phyloP scores from a whole-genome alignment of 306 rosid genomes.

The Acacia acuminata region DNA sequence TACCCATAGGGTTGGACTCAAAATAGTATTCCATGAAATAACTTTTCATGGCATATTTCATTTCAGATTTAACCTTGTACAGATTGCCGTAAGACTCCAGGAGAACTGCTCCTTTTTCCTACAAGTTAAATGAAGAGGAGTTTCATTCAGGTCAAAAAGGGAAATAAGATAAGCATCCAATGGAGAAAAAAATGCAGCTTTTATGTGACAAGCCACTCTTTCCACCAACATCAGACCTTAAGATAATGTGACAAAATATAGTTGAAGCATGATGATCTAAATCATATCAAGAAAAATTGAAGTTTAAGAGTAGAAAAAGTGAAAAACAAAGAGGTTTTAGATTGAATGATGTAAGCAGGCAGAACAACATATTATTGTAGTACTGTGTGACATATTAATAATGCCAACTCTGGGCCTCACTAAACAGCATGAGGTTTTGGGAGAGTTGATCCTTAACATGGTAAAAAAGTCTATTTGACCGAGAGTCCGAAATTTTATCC shows the following conservation, averaged over 20 bases:
- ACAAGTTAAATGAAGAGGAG: constrained; percentile 17
- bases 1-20: constrained; percentile 62
- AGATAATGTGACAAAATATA: constrained; percentile 5
- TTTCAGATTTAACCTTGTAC: constrained; percentile 81
- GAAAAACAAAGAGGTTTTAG: not conserved
- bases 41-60: constrained; percentile 74
- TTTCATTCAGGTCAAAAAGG: constrained; percentile 20
- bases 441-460: constrained; percentile 1
- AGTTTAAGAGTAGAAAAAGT: not conserved
- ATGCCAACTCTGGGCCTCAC: not conserved
- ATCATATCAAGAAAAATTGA: constrained; percentile 16
- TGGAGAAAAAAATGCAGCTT: not conserved
- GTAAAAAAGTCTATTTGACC: not conserved
- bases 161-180: constrained; percentile 8
- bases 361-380: constrained; percentile 1
- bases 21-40: constrained; percentile 86
- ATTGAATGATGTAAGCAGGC: not conserved
- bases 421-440: not conserved
- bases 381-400: not conserved
- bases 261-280: constrained; percentile 6
- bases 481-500: not conserved
- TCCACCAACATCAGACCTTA: not conserved
- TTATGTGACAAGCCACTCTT: not conserved
- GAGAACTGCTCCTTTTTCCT: constrained; percentile 78
- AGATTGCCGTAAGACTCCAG: constrained; percentile 57